A percentile compares a stretch with the other conserved stretches of the same genome.
Evolutionary conservation across 1,139 yeast species (phyloP).

Genomic region (Suhomyces kunorum): DNA sequence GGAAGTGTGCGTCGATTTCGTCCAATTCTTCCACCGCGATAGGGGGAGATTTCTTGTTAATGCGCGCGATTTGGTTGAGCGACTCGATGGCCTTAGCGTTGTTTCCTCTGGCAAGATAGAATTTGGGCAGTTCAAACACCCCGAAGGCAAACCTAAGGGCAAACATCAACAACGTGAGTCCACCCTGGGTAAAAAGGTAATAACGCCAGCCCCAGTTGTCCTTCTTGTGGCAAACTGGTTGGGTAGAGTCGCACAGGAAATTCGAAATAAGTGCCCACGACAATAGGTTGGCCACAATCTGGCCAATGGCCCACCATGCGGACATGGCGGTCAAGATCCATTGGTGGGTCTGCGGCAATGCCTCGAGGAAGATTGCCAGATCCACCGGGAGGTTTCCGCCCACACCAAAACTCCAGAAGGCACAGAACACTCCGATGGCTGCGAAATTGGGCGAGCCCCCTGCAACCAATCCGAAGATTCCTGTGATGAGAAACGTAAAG

Average conservation of each 20-base stretch:
- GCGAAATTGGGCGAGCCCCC: conserved; percentile 46
- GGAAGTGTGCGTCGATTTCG: conserved; percentile 29
- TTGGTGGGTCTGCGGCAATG: conserved; percentile 39
- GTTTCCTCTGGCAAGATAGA: conserved; percentile 41
- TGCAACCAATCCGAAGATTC: conserved; percentile 39
- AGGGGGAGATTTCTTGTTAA: conserved; percentile 28
- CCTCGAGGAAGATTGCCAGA: conserved; percentile 46
- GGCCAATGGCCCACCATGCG: conserved; percentile 48
- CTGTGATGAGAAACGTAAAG: conserved; percentile 43
- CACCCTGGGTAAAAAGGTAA: conserved; percentile 45
- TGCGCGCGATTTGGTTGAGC: conserved; percentile 37
- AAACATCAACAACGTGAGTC: conserved; percentile 41
- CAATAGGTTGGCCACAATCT: conserved; percentile 39
- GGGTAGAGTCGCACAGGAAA: conserved; percentile 34
- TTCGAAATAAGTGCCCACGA: conserved; percentile 46
- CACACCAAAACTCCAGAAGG: conserved; percentile 49
- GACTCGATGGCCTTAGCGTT: conserved; percentile 39
- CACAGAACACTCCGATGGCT: conserved; percentile 38
- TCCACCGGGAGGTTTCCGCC: conserved; percentile 50
- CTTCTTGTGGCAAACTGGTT: conserved; percentile 27
- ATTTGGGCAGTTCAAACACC: conserved; percentile 44
- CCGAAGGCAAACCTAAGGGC: conserved; percentile 36
- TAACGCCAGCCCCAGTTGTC: conserved; percentile 50
- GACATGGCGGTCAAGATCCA: conserved; percentile 48
- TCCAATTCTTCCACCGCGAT: conserved; percentile 36